Percentiles rank a stretch among this genome's conserved stretches.
These are phyloP conservation scores for Hygrophila difformis DNA, from an alignment of 257 asterid genomes.

Conservation along the genomic window DNA sequence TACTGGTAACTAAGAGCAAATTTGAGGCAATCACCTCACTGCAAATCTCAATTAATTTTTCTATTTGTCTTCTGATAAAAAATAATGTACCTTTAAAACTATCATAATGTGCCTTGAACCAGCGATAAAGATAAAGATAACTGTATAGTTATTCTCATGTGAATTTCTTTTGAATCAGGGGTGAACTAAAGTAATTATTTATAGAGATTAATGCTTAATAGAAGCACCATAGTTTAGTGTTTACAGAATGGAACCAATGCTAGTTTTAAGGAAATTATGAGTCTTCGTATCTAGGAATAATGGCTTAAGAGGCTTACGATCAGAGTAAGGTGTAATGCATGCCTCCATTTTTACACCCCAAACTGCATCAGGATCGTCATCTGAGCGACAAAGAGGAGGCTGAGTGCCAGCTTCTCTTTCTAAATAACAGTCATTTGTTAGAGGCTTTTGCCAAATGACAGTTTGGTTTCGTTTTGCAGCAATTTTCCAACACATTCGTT, in stretches of 20 bases:
- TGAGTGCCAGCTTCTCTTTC: slow-evolving; percentile 54
- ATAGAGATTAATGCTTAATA: no score
- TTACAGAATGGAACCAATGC: neutral
- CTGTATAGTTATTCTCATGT: no score
- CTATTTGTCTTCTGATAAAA: no score
- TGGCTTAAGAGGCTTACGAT: slow-evolving; percentile 42
- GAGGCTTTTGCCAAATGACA: slow-evolving; percentile 81
- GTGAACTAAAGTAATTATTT: no score
- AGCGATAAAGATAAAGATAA: no score
- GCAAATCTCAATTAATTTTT: no score
- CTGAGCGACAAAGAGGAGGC: slow-evolving; percentile 74
- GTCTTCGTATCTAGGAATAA: neutral
- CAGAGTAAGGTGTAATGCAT: slow-evolving; percentile 81
- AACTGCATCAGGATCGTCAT: slow-evolving; percentile 79
- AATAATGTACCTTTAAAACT: no score
- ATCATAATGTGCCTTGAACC: no score
- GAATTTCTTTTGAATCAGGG: no score
- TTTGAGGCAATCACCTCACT: no score
- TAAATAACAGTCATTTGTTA: slow-evolving; percentile 59
- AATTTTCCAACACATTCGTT: slow-evolving; percentile 84
- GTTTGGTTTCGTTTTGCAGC: slow-evolving; percentile 73
- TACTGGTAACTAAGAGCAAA: no score
- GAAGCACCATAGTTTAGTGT: no score
- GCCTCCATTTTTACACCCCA: slow-evolving; percentile 79
- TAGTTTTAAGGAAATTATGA: neutral